These are phyloP conservation scores for Neurospora tetraspora DNA, from an alignment of 495 filamentous ascomycete species.

Conservation along the genomic window DNA sequence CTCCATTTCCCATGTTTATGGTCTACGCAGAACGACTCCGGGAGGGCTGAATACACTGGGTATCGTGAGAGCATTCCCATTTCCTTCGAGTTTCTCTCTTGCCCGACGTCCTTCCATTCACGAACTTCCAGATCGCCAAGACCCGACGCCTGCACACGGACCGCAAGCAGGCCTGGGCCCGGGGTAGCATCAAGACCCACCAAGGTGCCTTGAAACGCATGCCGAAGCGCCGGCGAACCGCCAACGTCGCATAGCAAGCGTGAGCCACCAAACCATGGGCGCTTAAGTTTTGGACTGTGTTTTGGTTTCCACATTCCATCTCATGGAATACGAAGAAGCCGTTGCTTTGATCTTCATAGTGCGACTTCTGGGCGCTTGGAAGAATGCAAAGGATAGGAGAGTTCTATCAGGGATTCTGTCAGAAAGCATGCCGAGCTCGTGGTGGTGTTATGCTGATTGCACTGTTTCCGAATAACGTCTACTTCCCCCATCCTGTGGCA, in stretches of 20 bases:
- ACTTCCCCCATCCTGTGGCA: not conserved
- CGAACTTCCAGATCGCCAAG: not conserved
- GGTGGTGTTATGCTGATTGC: not conserved
- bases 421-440: not conserved
- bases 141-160: not conserved
- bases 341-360: not conserved
- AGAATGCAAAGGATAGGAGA: not conserved
- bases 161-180: not conserved
- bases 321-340: not conserved
- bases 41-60: not conserved
- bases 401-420: not conserved
- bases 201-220: not conserved
- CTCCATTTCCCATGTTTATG: not conserved
- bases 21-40: not conserved
- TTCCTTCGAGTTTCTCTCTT: not conserved
- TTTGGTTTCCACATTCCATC: not conserved
- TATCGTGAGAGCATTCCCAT: not conserved
- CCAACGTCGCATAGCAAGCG: not conserved
- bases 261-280: not conserved
- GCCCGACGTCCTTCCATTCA: not conserved
- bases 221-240: not conserved
- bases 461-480: too few relatives aligned
- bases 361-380: constrained; percentile 7
- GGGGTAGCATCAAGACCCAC: not conserved
- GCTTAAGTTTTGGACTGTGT: not conserved